Percentiles rank a stretch among this genome's conserved stretches.
These are phyloP conservation scores for Colletotrichum scovillei DNA, from an alignment of 2,329 filamentous ascomycete species.

Conservation along the genomic window DNA sequence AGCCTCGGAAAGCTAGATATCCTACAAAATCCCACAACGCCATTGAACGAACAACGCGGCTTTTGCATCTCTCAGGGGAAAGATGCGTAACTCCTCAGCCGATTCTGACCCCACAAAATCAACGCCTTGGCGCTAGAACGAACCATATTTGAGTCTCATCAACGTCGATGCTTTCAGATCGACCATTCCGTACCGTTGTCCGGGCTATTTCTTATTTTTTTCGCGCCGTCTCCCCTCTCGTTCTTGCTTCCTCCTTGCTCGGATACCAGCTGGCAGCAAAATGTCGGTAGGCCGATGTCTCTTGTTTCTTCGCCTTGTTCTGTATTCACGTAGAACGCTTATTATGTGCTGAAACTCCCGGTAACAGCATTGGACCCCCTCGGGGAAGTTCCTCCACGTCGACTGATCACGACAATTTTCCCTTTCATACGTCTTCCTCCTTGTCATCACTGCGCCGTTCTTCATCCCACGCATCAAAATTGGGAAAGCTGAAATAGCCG, in stretches of 20 bases:
- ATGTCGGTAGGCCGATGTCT: background rate
- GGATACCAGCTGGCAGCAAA: background rate
- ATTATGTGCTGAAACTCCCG: background rate
- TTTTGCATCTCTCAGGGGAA: background rate
- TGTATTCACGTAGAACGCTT: background rate
- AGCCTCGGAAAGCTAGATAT: background rate
- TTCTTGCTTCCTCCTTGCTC: background rate
- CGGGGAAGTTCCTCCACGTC: background rate
- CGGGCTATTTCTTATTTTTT: background rate
- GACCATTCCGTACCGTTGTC: background rate
- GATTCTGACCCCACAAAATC: background rate
- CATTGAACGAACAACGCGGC: background rate
- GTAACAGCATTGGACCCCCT: background rate
- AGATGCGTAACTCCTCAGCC: background rate
- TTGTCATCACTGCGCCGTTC: constrained; percentile 56
- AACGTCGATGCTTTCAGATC: background rate
- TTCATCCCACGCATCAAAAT: constrained; percentile 75
- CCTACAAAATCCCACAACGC: background rate
- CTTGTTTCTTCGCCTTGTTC: background rate
- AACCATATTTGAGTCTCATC: background rate
- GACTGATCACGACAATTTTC: background rate
- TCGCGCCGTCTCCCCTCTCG: background rate
- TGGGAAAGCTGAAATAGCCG: constrained; percentile 80
- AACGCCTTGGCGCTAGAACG: background rate
- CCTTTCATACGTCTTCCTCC: constrained; percentile 38